Conservation (phyloP, 768 basidiomycete species). For the Kwoniella bestiolae region DNA sequence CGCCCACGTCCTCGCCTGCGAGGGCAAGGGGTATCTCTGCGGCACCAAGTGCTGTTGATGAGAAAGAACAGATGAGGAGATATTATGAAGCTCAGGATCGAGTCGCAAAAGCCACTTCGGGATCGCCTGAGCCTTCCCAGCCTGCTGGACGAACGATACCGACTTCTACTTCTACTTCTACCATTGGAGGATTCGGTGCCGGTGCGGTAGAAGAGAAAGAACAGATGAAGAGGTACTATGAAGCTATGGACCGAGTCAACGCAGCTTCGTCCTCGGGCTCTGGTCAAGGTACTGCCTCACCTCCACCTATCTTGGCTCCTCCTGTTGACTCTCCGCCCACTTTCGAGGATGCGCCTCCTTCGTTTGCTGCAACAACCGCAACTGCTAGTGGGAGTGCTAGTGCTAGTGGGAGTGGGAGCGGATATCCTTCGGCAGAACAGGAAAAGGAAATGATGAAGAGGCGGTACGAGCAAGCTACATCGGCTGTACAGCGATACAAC, state of each 20-base stretch:
- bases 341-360: background rate
- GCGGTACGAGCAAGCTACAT: constrained; percentile 46
- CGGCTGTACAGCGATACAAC: constrained; percentile 12
- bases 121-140: background rate
- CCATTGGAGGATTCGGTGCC: background rate
- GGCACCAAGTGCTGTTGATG: constrained; percentile 15
- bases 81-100: constrained; percentile 28
- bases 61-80: constrained; percentile 32
- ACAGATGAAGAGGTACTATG: constrained; percentile 21
- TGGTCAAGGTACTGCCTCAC: constrained; percentile 23
- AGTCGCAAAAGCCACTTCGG: constrained; percentile 8
- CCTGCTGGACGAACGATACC: background rate
- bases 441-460: constrained; percentile 53
- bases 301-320: background rate
- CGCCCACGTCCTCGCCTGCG: background rate
- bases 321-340: background rate
- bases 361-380: background rate
- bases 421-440: constrained; percentile 29
- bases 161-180: background rate
- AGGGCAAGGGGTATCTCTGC: background rate
- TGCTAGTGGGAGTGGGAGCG: constrained; percentile 1
- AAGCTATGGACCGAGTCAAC: constrained; percentile 24
- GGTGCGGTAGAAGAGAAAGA: constrained; percentile 18
- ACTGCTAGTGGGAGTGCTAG: background rate
- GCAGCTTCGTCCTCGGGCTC: constrained; percentile 36